phyloP scores from a whole-genome alignment of 139 green algal genomes.

The Diplosphaera chodatii region DNA sequence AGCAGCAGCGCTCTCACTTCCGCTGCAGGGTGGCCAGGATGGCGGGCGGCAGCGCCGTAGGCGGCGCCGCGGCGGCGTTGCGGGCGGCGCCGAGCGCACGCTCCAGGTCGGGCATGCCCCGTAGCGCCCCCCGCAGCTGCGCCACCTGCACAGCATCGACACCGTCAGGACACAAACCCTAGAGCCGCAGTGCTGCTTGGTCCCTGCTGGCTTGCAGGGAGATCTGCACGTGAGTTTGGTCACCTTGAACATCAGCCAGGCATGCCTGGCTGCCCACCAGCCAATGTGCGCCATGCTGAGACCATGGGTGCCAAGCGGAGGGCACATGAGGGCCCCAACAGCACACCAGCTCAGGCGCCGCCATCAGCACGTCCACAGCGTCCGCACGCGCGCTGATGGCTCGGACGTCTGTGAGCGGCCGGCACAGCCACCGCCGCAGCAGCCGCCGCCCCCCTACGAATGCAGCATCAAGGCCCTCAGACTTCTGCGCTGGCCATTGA shows the following conservation, averaged over 20 bases:
- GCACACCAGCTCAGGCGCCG: not conserved
- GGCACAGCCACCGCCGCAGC: slow-evolving; percentile 84
- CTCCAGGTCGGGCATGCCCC: slow-evolving; percentile 78
- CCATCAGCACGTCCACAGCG: slow-evolving; percentile 51
- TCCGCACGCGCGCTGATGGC: slow-evolving; percentile 74
- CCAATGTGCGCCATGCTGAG: too few relatives aligned
- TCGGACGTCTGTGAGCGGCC: slow-evolving; percentile 59
- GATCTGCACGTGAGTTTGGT: too few relatives aligned
- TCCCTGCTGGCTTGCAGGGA: too few relatives aligned
- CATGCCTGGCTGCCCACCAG: too few relatives aligned
- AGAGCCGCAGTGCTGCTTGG: too few relatives aligned
- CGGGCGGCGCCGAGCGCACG: slow-evolving; percentile 67
- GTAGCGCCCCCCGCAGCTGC: not conserved
- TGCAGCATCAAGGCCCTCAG: too few relatives aligned
- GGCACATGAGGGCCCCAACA: too few relatives aligned
- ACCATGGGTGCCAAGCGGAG: too few relatives aligned
- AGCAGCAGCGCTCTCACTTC: slow-evolving; percentile 26
- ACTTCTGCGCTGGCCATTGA: too few relatives aligned
- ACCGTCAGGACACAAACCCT: not conserved
- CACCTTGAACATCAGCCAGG: too few relatives aligned
- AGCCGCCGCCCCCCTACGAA: slow-evolving; percentile 69
- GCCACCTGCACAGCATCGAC: not conserved
- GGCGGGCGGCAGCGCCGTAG: slow-evolving; percentile 52
- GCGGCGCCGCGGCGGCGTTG: slow-evolving; percentile 34
- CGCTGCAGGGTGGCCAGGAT: slow-evolving; percentile 75